phyloP scores from a whole-genome alignment of 192 early-diverging fungal species.

The Umbelopsis sp. region DNA sequence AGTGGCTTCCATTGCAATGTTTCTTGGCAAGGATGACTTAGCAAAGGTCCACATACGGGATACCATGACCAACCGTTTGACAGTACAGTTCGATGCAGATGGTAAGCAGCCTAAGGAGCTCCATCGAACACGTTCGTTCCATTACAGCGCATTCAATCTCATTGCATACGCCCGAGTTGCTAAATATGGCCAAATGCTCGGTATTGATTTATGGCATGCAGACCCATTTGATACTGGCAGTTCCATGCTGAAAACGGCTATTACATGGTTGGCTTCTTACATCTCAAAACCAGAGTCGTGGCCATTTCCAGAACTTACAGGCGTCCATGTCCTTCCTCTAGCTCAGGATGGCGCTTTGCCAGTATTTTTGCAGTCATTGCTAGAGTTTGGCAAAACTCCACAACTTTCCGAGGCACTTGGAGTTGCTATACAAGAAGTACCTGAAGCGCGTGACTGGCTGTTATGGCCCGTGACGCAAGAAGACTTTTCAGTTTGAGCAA shows the following conservation, averaged over 20 bases:
- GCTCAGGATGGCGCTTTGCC: conserved; percentile 4
- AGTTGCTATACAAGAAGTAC: conserved; percentile 5
- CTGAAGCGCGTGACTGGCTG: conserved; percentile 6
- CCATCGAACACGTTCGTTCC: conserved; percentile 7
- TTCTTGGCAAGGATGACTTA: not conserved
- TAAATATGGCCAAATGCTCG: conserved; percentile 7
- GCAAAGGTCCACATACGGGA: not conserved
- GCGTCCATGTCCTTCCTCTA: not conserved
- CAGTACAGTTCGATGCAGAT: not conserved
- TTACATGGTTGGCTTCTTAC: not conserved
- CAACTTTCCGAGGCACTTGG: not conserved
- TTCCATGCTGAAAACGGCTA: not conserved
- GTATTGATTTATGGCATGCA: conserved; percentile 10
- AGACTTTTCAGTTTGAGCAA: not conserved
- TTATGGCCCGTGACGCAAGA: not conserved
- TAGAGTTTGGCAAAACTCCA: conserved; percentile 3
- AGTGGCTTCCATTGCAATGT: not conserved
- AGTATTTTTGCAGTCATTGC: conserved; percentile 1
- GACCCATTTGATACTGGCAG: not conserved
- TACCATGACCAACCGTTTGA: not conserved
- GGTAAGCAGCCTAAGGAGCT: conserved; percentile 13
- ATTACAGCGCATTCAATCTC: conserved; percentile 19
- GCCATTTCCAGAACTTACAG: conserved; percentile 1
- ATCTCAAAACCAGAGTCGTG: not conserved
- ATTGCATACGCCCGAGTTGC: not conserved